Percentiles rank a stretch among this genome's conserved stretches.
Evolutionary conservation across 139 green algal genomes (phyloP).

Genomic region (Diplosphaera chodatii): DNA sequence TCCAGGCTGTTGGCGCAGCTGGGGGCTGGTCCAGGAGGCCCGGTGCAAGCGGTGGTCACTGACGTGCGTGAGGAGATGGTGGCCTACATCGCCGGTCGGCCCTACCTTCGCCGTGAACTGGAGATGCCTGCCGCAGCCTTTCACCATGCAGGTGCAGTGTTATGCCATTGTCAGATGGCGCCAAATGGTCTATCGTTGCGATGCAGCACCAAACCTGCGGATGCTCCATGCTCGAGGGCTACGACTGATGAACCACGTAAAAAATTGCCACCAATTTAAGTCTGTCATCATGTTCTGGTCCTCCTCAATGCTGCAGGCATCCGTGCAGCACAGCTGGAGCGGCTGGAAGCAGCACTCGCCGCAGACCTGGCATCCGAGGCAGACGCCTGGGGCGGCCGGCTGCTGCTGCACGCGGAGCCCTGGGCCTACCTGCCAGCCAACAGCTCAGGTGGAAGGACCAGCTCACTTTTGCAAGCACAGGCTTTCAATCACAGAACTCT

Average conservation of each 20-base stretch:
- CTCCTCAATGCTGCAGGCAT: constrained; percentile 26
- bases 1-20: constrained; percentile 57
- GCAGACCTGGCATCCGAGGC: constrained; percentile 54
- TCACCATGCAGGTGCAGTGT: constrained; percentile 74
- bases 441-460: neutral
- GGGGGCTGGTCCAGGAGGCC: constrained; percentile 34
- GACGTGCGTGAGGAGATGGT: constrained; percentile 89
- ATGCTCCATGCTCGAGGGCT: too few species aligned
- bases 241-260: too few species aligned
- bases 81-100: constrained; percentile 69
- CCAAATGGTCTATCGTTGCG: too few species aligned
- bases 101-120: constrained; percentile 78
- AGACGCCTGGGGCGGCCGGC: constrained; percentile 40
- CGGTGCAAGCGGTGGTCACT: constrained; percentile 57
- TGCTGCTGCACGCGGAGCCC: constrained; percentile 73
- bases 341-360: constrained; percentile 41
- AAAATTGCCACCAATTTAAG: too few species aligned
- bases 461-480: too few species aligned
- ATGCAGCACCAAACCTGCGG: too few species aligned
- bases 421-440: neutral
- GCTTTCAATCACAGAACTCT: too few species aligned
- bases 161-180: too few species aligned
- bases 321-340: constrained; percentile 57
- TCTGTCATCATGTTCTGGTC: neutral
- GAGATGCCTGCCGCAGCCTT: constrained; percentile 78